These are phyloP conservation scores for Cladosporium sp. DNA, from an alignment of 2,329 filamentous ascomycete genomes.

Conservation along the genomic window DNA sequence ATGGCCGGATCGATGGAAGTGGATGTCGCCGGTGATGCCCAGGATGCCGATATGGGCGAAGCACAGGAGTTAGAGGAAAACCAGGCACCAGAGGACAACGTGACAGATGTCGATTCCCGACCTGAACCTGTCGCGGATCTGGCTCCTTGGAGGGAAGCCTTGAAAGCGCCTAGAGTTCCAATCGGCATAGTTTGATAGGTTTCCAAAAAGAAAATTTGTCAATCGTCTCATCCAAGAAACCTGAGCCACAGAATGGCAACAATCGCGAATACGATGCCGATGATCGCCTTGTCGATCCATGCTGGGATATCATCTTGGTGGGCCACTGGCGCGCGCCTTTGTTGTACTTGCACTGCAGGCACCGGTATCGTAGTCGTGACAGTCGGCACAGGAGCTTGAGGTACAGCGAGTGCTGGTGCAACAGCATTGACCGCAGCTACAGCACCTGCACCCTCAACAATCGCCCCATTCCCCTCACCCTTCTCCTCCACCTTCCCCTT, in stretches of 20 bases:
- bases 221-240: slow-evolving; percentile 2
- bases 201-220: neutral
- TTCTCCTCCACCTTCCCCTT: slow-evolving; percentile 36
- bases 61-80: neutral
- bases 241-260: slow-evolving; percentile 61
- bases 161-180: slow-evolving; percentile 19
- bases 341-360: slow-evolving; percentile 21
- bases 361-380: slow-evolving; percentile 19
- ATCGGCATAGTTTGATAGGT: slow-evolving; percentile 25
- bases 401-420: neutral
- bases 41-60: slow-evolving; percentile 10
- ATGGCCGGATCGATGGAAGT: slow-evolving; percentile 16
- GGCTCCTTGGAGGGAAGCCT: slow-evolving; percentile 22
- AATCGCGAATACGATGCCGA: slow-evolving; percentile 68
- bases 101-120: neutral
- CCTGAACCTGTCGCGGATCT: slow-evolving; percentile 10
- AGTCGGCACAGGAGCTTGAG: slow-evolving; percentile 5
- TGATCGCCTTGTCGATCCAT: slow-evolving; percentile 82
- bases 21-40: neutral
- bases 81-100: neutral
- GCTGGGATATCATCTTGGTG: slow-evolving; percentile 58
- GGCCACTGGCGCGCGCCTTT: slow-evolving; percentile 19
- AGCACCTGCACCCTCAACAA: slow-evolving; percentile 10
- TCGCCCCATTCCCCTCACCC: slow-evolving; percentile 13
- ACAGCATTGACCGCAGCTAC: neutral